Evolutionary conservation across 257 asterid species (phyloP).

Genomic region (Scutellaria baicalensis): DNA sequence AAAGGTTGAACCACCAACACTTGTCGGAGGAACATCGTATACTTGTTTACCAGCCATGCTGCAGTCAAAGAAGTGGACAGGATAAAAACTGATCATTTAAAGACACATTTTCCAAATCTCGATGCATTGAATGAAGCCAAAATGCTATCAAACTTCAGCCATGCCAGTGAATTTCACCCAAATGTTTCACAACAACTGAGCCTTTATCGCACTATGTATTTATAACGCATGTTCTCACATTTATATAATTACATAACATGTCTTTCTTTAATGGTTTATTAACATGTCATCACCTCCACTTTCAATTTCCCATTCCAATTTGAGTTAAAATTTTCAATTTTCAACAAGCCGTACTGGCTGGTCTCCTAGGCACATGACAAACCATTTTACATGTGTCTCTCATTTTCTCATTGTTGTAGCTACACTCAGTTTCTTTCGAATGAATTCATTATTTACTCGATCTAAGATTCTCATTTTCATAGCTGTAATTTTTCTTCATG

Average conservation of each 20-base stretch:
- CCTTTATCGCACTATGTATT: background rate
- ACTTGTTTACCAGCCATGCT: slow-evolving; percentile 98
- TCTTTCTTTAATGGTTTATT: background rate
- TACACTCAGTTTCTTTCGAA: background rate
- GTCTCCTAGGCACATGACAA: background rate
- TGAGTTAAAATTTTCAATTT: background rate
- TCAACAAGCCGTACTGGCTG: background rate
- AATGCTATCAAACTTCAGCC: background rate
- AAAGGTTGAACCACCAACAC: slow-evolving; percentile 73
- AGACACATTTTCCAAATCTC: background rate
- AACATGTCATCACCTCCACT: background rate
- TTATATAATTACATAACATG: background rate
- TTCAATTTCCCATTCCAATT: background rate
- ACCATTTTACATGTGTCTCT: background rate
- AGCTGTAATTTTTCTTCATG: background rate
- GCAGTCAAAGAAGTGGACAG: slow-evolving; percentile 23
- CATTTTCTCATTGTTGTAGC: background rate
- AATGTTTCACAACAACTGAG: background rate
- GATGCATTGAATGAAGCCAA: slow-evolving; percentile 6
- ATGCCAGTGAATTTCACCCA: background rate
- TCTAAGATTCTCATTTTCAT: background rate
- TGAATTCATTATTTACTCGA: background rate
- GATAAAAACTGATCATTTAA: background rate
- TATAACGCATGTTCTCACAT: background rate
- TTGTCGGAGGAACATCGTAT: slow-evolving; percentile 80